phyloP scores from a whole-genome alignment of 345 rosid species.

The Pistacia atlantica region DNA sequence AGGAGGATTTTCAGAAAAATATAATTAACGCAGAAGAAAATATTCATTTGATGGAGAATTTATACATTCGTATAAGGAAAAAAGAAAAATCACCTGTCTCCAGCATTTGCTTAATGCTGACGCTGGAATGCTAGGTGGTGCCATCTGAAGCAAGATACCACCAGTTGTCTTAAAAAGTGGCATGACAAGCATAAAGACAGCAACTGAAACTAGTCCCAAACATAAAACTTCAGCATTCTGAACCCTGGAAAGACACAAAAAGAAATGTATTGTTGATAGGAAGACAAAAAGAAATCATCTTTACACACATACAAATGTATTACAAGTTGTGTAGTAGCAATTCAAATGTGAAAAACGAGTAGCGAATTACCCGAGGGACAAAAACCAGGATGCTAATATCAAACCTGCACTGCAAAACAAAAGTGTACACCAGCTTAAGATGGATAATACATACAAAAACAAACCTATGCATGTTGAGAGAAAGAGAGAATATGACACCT shows the following conservation, averaged over 20 bases:
- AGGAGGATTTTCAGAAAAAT: conserved; percentile 6
- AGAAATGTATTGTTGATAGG: conserved; percentile 1
- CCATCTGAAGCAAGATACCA: conserved; percentile 89
- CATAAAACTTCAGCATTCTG: conserved; percentile 93
- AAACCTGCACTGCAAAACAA: conserved; percentile 91
- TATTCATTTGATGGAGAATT: neutral
- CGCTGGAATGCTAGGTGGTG: conserved; percentile 83
- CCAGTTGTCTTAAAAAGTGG: conserved; percentile 84
- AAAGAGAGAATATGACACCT: conserved; percentile 47
- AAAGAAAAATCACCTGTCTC: conserved; percentile 66
- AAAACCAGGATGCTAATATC: conserved; percentile 94
- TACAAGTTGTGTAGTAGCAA: neutral
- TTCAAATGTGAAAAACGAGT: conserved; percentile 17
- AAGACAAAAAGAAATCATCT: neutral
- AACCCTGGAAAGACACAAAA: conserved; percentile 58
- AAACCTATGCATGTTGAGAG: conserved; percentile 5
- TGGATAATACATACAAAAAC: conserved; percentile 1
- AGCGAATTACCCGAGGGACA: conserved; percentile 79
- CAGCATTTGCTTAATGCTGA: conserved; percentile 88
- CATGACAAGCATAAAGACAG: conserved; percentile 85
- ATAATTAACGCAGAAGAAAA: neutral
- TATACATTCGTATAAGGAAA: neutral
- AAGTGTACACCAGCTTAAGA: conserved; percentile 39
- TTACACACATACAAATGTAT: neutral
- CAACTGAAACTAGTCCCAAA: conserved; percentile 80